phyloP scores from a whole-genome alignment of 768 basidiomycete genomes.

The Melanogaster broomeanus region DNA sequence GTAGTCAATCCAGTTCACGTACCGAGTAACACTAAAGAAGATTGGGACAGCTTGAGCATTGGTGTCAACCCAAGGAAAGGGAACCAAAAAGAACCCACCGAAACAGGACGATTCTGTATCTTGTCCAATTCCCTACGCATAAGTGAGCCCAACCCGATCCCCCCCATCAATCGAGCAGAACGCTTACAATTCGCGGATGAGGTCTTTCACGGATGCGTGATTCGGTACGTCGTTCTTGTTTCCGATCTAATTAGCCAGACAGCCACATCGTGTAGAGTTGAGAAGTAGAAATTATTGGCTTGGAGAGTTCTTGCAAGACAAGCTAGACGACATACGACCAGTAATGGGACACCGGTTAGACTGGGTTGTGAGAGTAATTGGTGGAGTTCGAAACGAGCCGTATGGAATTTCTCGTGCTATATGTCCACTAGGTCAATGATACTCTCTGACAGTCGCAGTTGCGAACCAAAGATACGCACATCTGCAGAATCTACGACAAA shows the following conservation, averaged over 20 bases:
- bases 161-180: no score
- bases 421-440: constrained; percentile 2
- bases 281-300: no score
- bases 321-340: constrained; percentile 60
- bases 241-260: constrained; percentile 56
- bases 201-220: constrained; percentile 77
- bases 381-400: constrained; percentile 82
- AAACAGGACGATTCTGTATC: constrained; percentile 78
- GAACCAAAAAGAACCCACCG: constrained; percentile 52
- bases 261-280: no score
- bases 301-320: not conserved
- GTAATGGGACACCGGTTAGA: constrained; percentile 71
- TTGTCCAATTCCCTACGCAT: constrained; percentile 59
- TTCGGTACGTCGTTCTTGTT: constrained; percentile 90
- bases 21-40: constrained; percentile 75
- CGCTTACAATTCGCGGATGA: constrained; percentile 75
- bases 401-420: constrained; percentile 80
- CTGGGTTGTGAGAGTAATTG: constrained; percentile 69
- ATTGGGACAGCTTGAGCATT: not conserved
- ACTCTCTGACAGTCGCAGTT: not conserved
- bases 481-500: constrained; percentile 94
- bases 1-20: constrained; percentile 22
- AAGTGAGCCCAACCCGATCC: constrained; percentile 26
- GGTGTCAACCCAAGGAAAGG: not conserved
- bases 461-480: constrained; percentile 45